A percentile compares a stretch with the other conserved stretches of the same genome.
These are phyloP conservation scores for Telopea speciosissima DNA, from an alignment of 177 flowering plant species.

Conservation along the genomic window DNA sequence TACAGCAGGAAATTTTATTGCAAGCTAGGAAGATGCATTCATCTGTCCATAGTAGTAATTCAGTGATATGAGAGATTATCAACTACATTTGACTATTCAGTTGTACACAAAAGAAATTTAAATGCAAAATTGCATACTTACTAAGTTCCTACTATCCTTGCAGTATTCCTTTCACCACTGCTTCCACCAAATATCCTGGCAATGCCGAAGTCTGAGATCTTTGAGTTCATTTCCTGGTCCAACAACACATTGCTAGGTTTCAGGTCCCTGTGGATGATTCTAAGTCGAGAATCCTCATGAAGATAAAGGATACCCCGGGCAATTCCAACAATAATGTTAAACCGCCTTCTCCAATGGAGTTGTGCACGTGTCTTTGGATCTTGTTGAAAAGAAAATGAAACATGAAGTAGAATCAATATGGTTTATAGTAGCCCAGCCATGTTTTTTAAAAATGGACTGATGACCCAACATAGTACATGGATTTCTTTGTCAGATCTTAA, in stretches of 20 bases:
- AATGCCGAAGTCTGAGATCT: constrained; percentile 57
- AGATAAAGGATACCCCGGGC: constrained; percentile 42
- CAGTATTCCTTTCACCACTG: constrained; percentile 26
- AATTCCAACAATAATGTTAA: constrained; percentile 33
- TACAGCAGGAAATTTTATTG: too few relatives aligned
- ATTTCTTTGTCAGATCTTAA: neutral
- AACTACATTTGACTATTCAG: neutral
- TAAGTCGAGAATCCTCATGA: constrained; percentile 42
- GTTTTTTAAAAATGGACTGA: neutral
- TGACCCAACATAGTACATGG: neutral
- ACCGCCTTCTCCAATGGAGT: constrained; percentile 33
- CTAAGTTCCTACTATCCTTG: constrained; percentile 40
- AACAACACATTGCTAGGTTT: constrained; percentile 43
- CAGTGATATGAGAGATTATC: too few relatives aligned
- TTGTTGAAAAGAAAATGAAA: constrained; percentile 2
- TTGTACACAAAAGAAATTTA: neutral
- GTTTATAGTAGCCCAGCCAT: neutral
- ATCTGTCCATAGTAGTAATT: neutral
- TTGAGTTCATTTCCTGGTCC: constrained; percentile 40
- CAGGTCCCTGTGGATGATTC: constrained; percentile 45
- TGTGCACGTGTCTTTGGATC: constrained; percentile 18
- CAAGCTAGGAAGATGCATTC: neutral
- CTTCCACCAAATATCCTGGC: constrained; percentile 39
- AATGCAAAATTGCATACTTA: constrained; percentile 15
- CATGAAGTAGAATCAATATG: neutral